Base-by-base conservation (phyloP, 805 yeast species). In the Yarrowia osloensis region DNA sequence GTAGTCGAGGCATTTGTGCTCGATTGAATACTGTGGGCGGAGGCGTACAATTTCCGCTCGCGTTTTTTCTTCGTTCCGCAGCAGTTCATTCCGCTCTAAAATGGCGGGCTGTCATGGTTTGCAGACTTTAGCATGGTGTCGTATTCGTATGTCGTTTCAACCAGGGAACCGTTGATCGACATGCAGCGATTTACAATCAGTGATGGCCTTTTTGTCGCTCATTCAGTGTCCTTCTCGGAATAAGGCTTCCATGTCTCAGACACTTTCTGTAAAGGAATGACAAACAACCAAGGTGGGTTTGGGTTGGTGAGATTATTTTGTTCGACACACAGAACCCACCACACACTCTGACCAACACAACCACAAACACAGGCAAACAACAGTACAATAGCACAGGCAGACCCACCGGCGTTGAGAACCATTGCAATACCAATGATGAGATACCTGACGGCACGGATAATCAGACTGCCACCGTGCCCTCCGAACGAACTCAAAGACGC, bases 181-280 rank as follows among this genome's bases (percentile, higher is more conserved):
- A 50, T 50, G 57, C 57, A 50, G 57, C 6, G 57, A 50, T 50
- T 33, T 13, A n/a, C 57, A 22, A 50, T 50, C 54, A 9, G 54
- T 13, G 54, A 49, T 29, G 54, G 17, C 50, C 24, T 29, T n/a
- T n/a, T 49, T 29, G 37, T 28, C 24, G 35, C 54, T 49, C 54
- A 9, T 8, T 26, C 9, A 9, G 52, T 11, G 9, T 4, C 8
- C 17, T 5, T 15, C n/a, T n/a, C 31, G n/a, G n/a, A 49, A 29
- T 49, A 19, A 28, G 37, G 54, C 37, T 29, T 49, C 17, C 12
- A 6, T 49, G 54, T 49, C 54, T 49, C 37, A 49, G n/a, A 29
- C 37, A n/a, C 37, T 19, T 29, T 33, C 37, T 29, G 35, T n/a
- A 29, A 15, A 19, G 54, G 54, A 19, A 49, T 19, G 22, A 28